Base-by-base conservation (phyloP, 2,329 filamentous ascomycete genomes). In the Aspergillus sp. region DNA sequence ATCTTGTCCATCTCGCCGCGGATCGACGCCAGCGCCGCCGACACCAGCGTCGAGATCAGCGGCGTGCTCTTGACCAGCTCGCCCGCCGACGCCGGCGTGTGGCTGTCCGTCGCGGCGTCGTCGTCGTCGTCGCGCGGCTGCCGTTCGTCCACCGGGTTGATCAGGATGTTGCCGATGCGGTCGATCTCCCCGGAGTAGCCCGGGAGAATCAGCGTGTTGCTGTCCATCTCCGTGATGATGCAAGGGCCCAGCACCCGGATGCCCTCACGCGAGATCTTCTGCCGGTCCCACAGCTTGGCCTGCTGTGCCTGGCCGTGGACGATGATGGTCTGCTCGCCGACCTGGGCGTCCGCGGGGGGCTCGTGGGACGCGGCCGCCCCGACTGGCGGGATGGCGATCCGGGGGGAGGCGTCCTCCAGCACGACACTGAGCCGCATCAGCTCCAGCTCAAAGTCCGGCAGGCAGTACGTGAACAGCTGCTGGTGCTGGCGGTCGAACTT, bases 191-290 rank as follows among this genome's bases (percentile, higher is more conserved):
- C 73, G 40, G 64, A 64, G 47, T 66, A 71, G 0, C 72, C 73
- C 1, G 73, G 73, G 4, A 75, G 61, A 28, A 77, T 71, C 2
- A 76, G 60, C 0, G 73, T 76, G 52, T 76, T 76, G 19, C 72
- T 74, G 51, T 76, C 73, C 70, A 75, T 75, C 49, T 76, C 73
- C 0, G 69, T 69, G 34, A 76, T 56, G n/a, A 76, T 63, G 35
- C 71, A 73, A 4, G 73, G 73, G 0, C 73, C 73, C 1, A 56
- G 43, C 2, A 76, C 59, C 33, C 64, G 63, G 34, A 69, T 58
- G 1, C 73, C 60, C 34, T 71, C 59, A 40, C 67, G 65, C 9
- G 57, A 68, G 42, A 74, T 62, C 45, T 65, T 62, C 2, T 60
- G 49, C 4, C 73, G 68, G 47, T 75, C 66, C 70, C 72, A 76